Evolutionary conservation across 805 yeast species (phyloP).

Genomic region (Saccharomycopsis oosterbeekiorum): DNA sequence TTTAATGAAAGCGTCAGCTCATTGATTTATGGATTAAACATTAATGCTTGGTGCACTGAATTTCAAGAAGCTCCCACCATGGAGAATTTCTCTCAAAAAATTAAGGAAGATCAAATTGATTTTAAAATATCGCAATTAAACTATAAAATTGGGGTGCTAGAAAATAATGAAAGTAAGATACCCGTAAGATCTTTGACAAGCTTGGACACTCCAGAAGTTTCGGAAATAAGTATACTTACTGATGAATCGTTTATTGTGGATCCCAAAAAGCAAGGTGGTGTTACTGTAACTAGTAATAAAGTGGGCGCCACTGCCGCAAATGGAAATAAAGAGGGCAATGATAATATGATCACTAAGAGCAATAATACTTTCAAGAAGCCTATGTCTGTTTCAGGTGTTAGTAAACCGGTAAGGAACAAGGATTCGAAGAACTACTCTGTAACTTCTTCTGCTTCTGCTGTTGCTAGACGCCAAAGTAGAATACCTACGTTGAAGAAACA

Average conservation of each 20-base stretch:
- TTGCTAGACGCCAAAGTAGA: slow-evolving; percentile 11
- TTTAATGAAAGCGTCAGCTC: slow-evolving; percentile 76
- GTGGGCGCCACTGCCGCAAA: not conserved
- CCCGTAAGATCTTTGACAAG: not conserved
- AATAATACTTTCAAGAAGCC: not conserved
- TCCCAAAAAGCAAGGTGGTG: not conserved
- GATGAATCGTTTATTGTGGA: slow-evolving; percentile 10
- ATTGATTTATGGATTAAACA: slow-evolving; percentile 67
- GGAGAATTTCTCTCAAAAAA: slow-evolving; percentile 16
- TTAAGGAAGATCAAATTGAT: slow-evolving; percentile 11
- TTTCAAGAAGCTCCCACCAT: slow-evolving; percentile 29
- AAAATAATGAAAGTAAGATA: not conserved
- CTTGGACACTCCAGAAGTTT: not conserved
- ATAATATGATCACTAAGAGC: not conserved
- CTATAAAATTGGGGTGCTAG: slow-evolving; percentile 10
- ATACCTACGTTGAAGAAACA: slow-evolving; percentile 10
- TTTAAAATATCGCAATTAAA: slow-evolving; percentile 7
- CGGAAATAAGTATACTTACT: not conserved
- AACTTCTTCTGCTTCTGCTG: not conserved
- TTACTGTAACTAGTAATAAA: not conserved
- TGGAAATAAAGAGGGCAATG: not conserved
- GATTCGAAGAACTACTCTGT: not conserved
- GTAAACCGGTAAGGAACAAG: not conserved
- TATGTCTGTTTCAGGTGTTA: not conserved
- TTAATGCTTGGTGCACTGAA: slow-evolving; percentile 85